Evolutionary conservation across 2,329 filamentous ascomycete genomes (phyloP), one percentile per base, ranked within the genome.

Genomic region (Fusarium pilosicola): DNA sequence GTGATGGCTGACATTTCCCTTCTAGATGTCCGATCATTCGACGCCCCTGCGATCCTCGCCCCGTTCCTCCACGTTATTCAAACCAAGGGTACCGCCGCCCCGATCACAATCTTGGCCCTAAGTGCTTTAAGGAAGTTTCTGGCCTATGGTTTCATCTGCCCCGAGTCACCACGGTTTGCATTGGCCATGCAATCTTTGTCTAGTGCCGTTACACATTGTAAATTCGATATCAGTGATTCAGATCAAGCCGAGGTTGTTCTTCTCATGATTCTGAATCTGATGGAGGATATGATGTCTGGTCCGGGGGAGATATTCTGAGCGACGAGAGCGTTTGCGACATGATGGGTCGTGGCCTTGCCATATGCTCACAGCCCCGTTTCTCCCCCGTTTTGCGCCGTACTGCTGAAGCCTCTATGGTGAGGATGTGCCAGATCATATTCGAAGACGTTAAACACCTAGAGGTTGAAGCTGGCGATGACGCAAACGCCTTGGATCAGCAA

Each of bases 381-480:
- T 98, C 95, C 15, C 95, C 98, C 77, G 91, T 98, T 8, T 85
- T 99, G 62, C 91, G 96, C 73, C 89, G 95, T 73, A 97, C 95
- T 26, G 96, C 96, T 5, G 96, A 99, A 83, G 96, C 97, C 79
- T 93, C 95, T 62, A 98, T 99, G 95, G 94, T 98, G 51, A 94
- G 94, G 75, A 99, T 99, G 96, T 98, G 96, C 80, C 96, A 99
- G 83, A 95, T 97, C 74, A 97, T 99, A 78, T 99, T 99, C 80
- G 93, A 95, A 82, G 92, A 97, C 68, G 85, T 99, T 59, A 97
- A 97, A 81, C 91, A 95, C 73, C 85, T 98, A 13, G 94, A 77
- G 77, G 88, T 93, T 52, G 92, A 95, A 79, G 89, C 91, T 28
- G 90, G 90, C 18, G 89, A 92, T 42, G 90, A 93, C 70, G 83